Conservation (phyloP, 768 basidiomycete species). For the Phaeolepiota aurea region DNA sequence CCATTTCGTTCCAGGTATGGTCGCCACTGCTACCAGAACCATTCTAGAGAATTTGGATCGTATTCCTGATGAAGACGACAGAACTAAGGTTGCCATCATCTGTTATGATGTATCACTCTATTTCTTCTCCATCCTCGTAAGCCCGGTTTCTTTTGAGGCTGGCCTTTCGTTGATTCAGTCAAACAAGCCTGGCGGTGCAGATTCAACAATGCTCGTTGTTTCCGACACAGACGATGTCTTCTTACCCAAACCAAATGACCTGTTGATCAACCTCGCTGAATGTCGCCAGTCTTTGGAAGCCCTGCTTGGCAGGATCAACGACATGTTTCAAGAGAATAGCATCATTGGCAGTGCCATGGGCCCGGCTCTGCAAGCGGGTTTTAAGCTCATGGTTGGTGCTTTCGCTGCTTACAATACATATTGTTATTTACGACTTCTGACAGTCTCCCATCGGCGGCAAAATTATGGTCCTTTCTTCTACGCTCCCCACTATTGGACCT, state of each 20-base stretch:
- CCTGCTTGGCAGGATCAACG: conserved; percentile 76
- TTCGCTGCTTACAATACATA: background rate
- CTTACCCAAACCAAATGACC: conserved; percentile 90
- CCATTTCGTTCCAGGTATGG: conserved; percentile 62
- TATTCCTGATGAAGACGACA: conserved; percentile 88
- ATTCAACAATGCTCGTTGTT: conserved; percentile 93
- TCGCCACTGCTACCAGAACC: conserved; percentile 94
- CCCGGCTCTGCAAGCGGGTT: conserved; percentile 91
- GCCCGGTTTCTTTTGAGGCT: conserved; percentile 16
- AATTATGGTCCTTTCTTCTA: conserved; percentile 79
- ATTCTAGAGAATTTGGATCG: conserved; percentile 93
- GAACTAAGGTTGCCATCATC: conserved; percentile 89
- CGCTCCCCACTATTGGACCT: conserved; percentile 79
- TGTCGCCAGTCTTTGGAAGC: conserved; percentile 71
- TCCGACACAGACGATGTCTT: conserved; percentile 97
- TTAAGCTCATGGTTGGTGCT: conserved; percentile 76
- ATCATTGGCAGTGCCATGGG: conserved; percentile 91
- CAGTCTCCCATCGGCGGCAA: conserved; percentile 93
- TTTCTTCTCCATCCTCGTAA: conserved; percentile 89
- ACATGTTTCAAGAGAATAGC: conserved; percentile 98
- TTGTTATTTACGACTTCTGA: background rate
- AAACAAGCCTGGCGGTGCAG: conserved; percentile 53
- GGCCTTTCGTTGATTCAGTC: background rate
- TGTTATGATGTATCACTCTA: conserved; percentile 89
- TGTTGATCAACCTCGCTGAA: conserved; percentile 93